Evolutionary conservation across 2,329 filamentous ascomycete genomes (phyloP).

Genomic region (Aspergillus sp.): DNA sequence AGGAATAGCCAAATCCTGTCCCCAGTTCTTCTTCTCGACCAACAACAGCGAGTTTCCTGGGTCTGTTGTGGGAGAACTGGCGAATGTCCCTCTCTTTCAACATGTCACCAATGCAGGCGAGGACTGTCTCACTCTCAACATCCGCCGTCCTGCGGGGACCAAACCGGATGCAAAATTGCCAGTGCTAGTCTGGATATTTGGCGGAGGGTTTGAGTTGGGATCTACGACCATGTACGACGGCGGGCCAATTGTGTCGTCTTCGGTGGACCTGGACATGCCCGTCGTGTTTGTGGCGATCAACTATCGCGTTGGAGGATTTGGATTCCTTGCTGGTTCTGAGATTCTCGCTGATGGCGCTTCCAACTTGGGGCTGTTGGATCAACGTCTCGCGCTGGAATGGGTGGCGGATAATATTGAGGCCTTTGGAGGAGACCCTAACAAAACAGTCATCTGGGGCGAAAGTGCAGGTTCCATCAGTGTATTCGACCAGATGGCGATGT

Average conservation of each 20-base stretch:
- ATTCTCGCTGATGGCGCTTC: conserved; percentile 61
- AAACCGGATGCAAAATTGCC: conserved; percentile 54
- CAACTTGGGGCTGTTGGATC: conserved; percentile 70
- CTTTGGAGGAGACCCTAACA: conserved; percentile 75
- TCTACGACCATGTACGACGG: conserved; percentile 44
- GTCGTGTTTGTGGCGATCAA: conserved; percentile 74
- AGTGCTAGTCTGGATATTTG: conserved; percentile 68
- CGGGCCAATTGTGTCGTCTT: conserved; percentile 26
- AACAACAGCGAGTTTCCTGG: conserved; percentile 37
- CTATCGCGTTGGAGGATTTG: conserved; percentile 71
- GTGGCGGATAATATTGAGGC: conserved; percentile 69
- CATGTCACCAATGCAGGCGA: conserved; percentile 51
- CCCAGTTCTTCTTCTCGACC: conserved; percentile 63
- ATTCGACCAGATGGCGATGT: conserved; percentile 70
- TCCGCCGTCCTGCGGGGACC: conserved; percentile 56
- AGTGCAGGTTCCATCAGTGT: conserved; percentile 69
- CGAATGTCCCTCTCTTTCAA: conserved; percentile 57
- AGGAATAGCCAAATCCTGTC: conserved; percentile 58
- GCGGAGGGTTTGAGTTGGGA: conserved; percentile 49
- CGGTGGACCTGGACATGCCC: conserved; percentile 51
- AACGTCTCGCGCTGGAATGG: conserved; percentile 69
- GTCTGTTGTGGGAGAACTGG: conserved; percentile 46
- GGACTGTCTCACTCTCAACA: conserved; percentile 60
- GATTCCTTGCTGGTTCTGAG: conserved; percentile 67
- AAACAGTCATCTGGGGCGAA: conserved; percentile 77